Evolutionary conservation across 208 protist species (phyloP).

Genomic region (Paratrypanosoma confusum): DNA sequence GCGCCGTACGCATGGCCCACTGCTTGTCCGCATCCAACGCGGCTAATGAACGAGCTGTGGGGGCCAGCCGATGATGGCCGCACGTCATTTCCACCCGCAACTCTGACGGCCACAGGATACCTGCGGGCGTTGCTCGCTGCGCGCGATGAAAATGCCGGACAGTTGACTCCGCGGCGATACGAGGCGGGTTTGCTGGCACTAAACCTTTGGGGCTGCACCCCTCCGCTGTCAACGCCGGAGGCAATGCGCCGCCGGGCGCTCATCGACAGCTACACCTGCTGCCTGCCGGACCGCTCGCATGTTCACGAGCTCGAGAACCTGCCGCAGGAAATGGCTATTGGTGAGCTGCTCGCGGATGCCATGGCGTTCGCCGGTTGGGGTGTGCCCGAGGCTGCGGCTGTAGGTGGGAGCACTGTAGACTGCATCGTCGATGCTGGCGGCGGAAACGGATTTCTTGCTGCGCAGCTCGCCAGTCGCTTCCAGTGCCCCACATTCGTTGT

Average conservation of each 20-base stretch:
- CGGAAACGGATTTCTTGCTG: constrained; percentile 72
- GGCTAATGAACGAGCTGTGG: too few species aligned
- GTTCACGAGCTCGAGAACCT: constrained; percentile 77
- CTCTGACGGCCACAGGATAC: too few species aligned
- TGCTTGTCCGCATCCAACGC: too few species aligned
- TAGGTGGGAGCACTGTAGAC: background rate
- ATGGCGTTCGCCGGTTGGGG: background rate
- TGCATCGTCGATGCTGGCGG: constrained; percentile 68
- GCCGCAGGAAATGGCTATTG: constrained; percentile 71
- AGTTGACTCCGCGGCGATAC: too few species aligned
- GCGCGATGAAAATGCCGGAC: too few species aligned
- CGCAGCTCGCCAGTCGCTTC: constrained; percentile 45
- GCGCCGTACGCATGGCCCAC: too few species aligned
- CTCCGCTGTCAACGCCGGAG: too few species aligned
- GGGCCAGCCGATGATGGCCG: too few species aligned
- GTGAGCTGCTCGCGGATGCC: constrained; percentile 27
- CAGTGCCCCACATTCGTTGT: constrained; percentile 51
- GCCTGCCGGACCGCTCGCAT: constrained; percentile 59
- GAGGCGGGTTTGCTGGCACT: too few species aligned
- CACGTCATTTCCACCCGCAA: too few species aligned
- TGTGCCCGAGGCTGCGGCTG: constrained; percentile 4
- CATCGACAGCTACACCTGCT: constrained; percentile 55
- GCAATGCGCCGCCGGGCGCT: constrained; percentile 16
- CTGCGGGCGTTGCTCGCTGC: too few species aligned
- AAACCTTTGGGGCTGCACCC: too few species aligned